Base-by-base conservation (phyloP, 495 filamentous ascomycete genomes). In the Podospora australis region DNA sequence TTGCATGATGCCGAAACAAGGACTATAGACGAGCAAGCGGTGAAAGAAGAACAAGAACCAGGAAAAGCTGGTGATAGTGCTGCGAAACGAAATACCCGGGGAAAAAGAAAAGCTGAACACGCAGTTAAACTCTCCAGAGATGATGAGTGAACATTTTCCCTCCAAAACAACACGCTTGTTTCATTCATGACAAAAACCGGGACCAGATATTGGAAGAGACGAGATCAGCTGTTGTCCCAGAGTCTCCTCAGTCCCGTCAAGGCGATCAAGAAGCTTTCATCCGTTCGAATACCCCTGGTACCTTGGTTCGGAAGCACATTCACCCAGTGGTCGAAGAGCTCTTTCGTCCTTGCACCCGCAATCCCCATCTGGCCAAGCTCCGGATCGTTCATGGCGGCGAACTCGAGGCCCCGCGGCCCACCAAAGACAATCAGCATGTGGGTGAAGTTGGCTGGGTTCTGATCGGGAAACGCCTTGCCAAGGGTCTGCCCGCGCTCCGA, bases 271-370 rank as follows among this genome's bases (percentile, higher is more conserved):
- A 90, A 66, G 1, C 86, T 86, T 62, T 91, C 87, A 46, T 90
- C 87, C 3, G 84, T 89, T 55, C 84, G 68, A 47, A 90, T 88
- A 1, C 81, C 86, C 53, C 86, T 70, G 57, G 82, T 88, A 1
- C 86, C 87, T 58, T 90, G 84, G 2, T 78, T 78, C 2, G 84
- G 84, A 51, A 82, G 70, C 1, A 87, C 67, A 58, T 91, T 84
- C 14, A 91, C 72, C 85, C 84, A 90, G 43, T 77, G 66, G 63
- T 91, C 87, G 60, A 91, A 91, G 46, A 87, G 58, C 52, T 84
- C 79, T 43, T 70, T 76, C 16, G 77, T 75, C 28, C 75, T 69
- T 20, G 70, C 63, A 16, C 75, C 75, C 7, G 64, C 62, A 21
- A 86, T 73, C 6, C 75, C 75, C 55, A 79, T 68, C 8, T 68